These are phyloP conservation scores for Aeschynomene evenia DNA, from an alignment of 306 rosid genomes.

Conservation along the genomic window DNA sequence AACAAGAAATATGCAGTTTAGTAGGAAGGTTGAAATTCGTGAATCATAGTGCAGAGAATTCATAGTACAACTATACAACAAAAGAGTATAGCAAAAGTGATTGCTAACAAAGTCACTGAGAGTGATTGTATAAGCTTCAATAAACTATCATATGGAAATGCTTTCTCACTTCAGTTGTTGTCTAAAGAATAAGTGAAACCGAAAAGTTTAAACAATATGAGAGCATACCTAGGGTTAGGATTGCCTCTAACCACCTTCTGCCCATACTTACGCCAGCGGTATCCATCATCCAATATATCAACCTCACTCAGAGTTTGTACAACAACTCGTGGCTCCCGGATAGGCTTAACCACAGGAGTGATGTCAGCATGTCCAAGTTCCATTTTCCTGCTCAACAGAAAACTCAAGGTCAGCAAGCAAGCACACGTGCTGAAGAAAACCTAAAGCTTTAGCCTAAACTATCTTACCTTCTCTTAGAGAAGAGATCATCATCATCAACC, in stretches of 20 bases:
- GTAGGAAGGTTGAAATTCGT: not conserved
- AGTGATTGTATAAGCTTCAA: slow-evolving; percentile 22
- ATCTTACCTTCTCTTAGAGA: slow-evolving; percentile 81
- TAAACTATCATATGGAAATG: not conserved
- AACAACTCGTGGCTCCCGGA: slow-evolving; percentile 95
- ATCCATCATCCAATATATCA: slow-evolving; percentile 97
- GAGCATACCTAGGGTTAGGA: slow-evolving; percentile 90
- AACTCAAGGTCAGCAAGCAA: slow-evolving; percentile 25
- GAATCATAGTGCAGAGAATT: not conserved
- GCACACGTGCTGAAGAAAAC: slow-evolving; percentile 23
- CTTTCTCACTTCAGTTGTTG: no score
- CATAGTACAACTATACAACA: not conserved
- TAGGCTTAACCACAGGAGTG: slow-evolving; percentile 84
- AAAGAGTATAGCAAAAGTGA: no score
- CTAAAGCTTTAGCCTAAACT: slow-evolving; percentile 15
- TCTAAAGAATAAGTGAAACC: no score
- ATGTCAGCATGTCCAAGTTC: slow-evolving; percentile 66
- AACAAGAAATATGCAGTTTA: slow-evolving; percentile 21
- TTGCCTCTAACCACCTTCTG: slow-evolving; percentile 99
- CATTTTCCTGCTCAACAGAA: slow-evolving; percentile 66
- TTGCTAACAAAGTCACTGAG: slow-evolving; percentile 8
- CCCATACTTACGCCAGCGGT: slow-evolving; percentile 99
- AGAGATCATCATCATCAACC: slow-evolving; percentile 77
- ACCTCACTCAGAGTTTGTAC: slow-evolving; percentile 98
- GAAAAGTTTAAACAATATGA: slow-evolving; percentile 17